Evolutionary conservation across 2,329 filamentous ascomycete genomes (phyloP).

Genomic region (Akanthomyces muscarius): DNA sequence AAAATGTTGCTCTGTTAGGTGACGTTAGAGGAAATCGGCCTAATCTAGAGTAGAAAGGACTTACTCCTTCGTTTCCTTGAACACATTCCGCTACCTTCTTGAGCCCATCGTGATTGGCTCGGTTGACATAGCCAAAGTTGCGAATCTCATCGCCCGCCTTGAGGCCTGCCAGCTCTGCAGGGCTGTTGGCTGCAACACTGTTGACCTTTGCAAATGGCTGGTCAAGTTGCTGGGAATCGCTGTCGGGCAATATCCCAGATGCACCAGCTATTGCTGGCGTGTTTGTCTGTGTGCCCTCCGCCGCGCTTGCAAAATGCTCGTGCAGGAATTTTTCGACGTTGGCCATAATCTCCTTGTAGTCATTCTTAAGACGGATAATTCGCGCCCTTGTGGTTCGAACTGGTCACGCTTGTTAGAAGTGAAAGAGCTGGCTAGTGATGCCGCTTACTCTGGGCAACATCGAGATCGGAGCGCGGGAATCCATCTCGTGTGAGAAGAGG

Average conservation of each 20-base stretch:
- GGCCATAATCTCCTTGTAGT: constrained; percentile 86
- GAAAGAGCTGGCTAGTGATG: not conserved
- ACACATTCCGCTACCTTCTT: constrained; percentile 86
- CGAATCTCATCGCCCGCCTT: constrained; percentile 76
- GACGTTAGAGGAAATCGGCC: not conserved
- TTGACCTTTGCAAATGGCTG: constrained; percentile 83
- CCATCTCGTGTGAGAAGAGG: constrained; percentile 82
- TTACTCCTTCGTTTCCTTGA: constrained; percentile 82
- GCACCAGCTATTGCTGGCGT: constrained; percentile 21
- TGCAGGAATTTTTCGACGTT: constrained; percentile 83
- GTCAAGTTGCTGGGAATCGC: constrained; percentile 25
- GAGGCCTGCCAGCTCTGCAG: constrained; percentile 78
- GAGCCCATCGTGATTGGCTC: constrained; percentile 79
- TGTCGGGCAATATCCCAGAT: constrained; percentile 29
- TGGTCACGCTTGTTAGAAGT: constrained; percentile 34
- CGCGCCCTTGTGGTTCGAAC: constrained; percentile 89
- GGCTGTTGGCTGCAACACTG: constrained; percentile 70
- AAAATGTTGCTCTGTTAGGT: constrained; percentile 60
- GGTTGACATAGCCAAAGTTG: constrained; percentile 80
- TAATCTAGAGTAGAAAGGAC: constrained; percentile 33
- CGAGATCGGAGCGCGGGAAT: constrained; percentile 87
- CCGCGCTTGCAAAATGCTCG: constrained; percentile 75
- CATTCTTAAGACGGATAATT: constrained; percentile 86
- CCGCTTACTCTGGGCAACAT: constrained; percentile 81
- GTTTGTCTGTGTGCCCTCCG: constrained; percentile 43